Percentiles rank a stretch among this genome's conserved stretches.
Conservation (phyloP, 179 eudicot species). For the Beta lomatogona region DNA sequence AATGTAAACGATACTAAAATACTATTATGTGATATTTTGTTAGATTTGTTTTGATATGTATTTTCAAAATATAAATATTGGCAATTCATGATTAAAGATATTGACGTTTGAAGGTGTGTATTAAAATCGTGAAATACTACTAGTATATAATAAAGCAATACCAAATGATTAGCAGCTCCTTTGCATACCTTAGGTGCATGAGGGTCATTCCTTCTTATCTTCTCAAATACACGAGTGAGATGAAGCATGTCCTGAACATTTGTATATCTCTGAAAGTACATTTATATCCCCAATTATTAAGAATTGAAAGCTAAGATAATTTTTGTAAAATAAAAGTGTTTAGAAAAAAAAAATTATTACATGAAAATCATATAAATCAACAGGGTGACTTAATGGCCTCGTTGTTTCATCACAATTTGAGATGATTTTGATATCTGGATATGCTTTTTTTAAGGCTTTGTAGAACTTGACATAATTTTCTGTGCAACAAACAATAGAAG, state of each 20-base stretch:
- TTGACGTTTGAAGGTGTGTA: too few species aligned
- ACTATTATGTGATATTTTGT: too few species aligned
- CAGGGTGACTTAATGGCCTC: constrained; percentile 52
- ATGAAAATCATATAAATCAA: constrained; percentile 62
- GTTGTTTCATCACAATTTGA: constrained; percentile 59
- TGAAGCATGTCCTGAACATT: constrained; percentile 43
- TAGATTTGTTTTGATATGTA: too few species aligned
- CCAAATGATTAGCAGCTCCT: too few species aligned
- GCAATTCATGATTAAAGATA: too few species aligned
- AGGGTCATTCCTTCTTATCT: constrained; percentile 31
- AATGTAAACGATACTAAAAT: too few species aligned
- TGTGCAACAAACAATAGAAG: constrained; percentile 18
- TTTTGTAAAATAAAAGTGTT: background rate
- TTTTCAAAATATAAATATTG: too few species aligned
- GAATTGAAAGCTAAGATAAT: too few species aligned
- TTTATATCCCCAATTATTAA: background rate
- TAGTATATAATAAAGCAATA: background rate
- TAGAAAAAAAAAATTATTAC: constrained; percentile 25
- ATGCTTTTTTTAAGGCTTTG: constrained; percentile 42
- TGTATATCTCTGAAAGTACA: constrained; percentile 39
- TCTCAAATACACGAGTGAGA: constrained; percentile 41
- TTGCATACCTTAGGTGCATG: constrained; percentile 54
- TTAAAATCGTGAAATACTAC: background rate
- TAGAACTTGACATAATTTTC: constrained; percentile 64
- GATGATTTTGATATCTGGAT: constrained; percentile 65